Conservation (phyloP, 371 early-diverging fungal species). For the Mycotypha africana region DNA sequence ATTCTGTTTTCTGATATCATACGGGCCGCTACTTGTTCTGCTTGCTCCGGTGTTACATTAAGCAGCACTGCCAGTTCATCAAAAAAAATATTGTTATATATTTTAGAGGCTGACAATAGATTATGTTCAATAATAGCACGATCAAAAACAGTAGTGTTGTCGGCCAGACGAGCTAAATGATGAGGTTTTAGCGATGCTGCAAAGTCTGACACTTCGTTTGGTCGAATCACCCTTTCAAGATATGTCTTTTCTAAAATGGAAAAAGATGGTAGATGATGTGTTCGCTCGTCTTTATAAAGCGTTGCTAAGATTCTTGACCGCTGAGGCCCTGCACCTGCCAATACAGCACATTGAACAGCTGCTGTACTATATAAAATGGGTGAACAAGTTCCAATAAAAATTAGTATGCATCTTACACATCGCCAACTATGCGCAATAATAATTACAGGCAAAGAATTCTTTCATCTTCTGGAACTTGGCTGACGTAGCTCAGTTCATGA, state of each 20-base stretch:
- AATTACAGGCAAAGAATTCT: conserved; percentile 62
- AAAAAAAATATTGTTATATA: conserved; percentile 88
- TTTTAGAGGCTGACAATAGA: conserved; percentile 74
- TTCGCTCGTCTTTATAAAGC: conserved; percentile 89
- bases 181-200: conserved; percentile 68
- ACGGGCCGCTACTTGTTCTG: conserved; percentile 77
- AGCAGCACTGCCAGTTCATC: conserved; percentile 76
- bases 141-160: conserved; percentile 82
- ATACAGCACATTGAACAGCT: conserved; percentile 77
- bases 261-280: conserved; percentile 59
- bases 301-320: conserved; percentile 83
- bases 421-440: no score
- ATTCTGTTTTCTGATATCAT: conserved; percentile 92
- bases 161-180: conserved; percentile 67
- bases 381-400: not conserved
- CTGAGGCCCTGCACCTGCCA: conserved; percentile 91
- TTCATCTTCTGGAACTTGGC: conserved; percentile 59
- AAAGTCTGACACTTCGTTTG: conserved; percentile 76
- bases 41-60: conserved; percentile 71
- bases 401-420: no score
- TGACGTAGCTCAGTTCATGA: conserved; percentile 75
- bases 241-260: conserved; percentile 89
- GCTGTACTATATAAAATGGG: conserved; percentile 39
- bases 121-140: conserved; percentile 95
- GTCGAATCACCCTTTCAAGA: conserved; percentile 77